These are phyloP conservation scores for Xerocomellus intermedius DNA, from an alignment of 768 basidiomycete species.

Conservation along the genomic window DNA sequence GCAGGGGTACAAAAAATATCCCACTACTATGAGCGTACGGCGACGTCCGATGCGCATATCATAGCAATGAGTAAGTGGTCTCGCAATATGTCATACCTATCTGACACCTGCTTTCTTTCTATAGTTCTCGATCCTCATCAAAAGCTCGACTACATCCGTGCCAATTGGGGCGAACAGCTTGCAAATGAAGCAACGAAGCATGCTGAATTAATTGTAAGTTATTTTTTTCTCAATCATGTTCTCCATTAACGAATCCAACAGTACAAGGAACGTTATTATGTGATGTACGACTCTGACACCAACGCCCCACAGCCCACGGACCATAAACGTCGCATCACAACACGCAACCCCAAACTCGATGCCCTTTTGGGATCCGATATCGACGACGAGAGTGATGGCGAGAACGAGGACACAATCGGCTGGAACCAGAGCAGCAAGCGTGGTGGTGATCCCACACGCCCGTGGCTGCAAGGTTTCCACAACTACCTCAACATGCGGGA, in stretches of 20 bases:
- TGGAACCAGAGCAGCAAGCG: background rate
- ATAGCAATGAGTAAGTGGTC: slow-evolving; percentile 10
- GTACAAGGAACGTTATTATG: slow-evolving; percentile 4
- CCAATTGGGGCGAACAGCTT: slow-evolving; percentile 1
- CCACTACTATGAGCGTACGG: background rate
- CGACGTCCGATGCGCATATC: background rate
- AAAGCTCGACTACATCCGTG: slow-evolving; percentile 3
- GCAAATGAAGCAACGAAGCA: background rate
- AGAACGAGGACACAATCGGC: background rate
- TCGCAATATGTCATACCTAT: background rate
- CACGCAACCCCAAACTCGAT: slow-evolving; percentile 5
- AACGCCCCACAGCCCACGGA: background rate
- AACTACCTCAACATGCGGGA: slow-evolving; percentile 4
- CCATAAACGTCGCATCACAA: background rate
- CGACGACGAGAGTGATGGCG: background rate
- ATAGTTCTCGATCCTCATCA: slow-evolving; percentile 5
- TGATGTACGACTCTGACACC: background rate
- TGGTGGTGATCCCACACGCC: background rate
- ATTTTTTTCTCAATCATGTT: background rate
- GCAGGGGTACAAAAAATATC: background rate
- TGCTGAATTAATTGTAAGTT: background rate
- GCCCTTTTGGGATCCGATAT: background rate
- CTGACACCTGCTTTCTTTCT: background rate
- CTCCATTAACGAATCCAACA: background rate
- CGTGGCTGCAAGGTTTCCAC: slow-evolving; percentile 8